phyloP scores from a whole-genome alignment of 1,139 yeast genomes.

The Lodderomyces oxycetoniae region DNA sequence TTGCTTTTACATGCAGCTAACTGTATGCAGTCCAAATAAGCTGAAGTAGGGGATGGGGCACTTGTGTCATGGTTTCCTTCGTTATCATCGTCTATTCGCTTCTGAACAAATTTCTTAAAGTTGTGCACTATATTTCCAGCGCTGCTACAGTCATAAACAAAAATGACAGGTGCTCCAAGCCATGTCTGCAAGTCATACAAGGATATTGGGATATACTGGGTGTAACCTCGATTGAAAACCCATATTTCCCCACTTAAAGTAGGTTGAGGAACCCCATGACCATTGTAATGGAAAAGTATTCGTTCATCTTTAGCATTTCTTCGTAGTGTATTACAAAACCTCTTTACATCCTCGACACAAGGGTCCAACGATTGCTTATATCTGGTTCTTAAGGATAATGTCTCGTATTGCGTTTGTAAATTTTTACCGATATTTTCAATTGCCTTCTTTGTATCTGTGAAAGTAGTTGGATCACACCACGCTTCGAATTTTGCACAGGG shows the following conservation, averaged over 20 bases:
- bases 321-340: conserved; percentile 84
- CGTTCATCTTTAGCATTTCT: conserved; percentile 90
- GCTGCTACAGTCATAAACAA: conserved; percentile 90
- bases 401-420: conserved; percentile 84
- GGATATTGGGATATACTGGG: conserved; percentile 95
- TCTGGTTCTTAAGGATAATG: conserved; percentile 78
- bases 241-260: conserved; percentile 97
- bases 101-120: conserved; percentile 85
- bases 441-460: conserved; percentile 85
- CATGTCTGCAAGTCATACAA: conserved; percentile 90
- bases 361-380: conserved; percentile 93
- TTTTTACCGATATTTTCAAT: conserved; percentile 87
- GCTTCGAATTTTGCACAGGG: conserved; percentile 93
- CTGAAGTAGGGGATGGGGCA: conserved; percentile 62
- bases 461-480: conserved; percentile 87
- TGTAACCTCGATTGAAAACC: conserved; percentile 96
- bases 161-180: conserved; percentile 97
- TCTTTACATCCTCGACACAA: conserved; percentile 89
- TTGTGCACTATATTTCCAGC: conserved; percentile 93
- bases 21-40: conserved; percentile 85
- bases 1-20: conserved; percentile 88
- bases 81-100: conserved; percentile 82
- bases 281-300: conserved; percentile 89
- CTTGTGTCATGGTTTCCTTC: conserved; percentile 64
- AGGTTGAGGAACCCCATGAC: conserved; percentile 98